Conservation (phyloP, 1,284 basidiomycete genomes). For the Sporisorium iseilematis-ciliati region DNA sequence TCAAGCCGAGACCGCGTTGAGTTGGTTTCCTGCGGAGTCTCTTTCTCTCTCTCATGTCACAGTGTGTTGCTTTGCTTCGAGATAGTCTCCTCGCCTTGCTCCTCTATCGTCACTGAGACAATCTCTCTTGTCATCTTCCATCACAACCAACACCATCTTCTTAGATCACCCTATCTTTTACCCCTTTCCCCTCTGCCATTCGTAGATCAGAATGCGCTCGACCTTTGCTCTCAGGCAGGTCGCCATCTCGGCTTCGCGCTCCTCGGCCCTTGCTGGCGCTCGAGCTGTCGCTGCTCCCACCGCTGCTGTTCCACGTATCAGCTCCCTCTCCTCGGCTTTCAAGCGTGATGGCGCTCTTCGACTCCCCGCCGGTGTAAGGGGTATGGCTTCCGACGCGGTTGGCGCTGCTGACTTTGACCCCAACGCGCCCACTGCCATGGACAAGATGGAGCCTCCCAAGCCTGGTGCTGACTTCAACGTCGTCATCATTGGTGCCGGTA, state of each 20-base stretch:
- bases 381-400: slow-evolving; percentile 19
- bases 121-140: slow-evolving; percentile 1
- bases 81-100: too few species aligned
- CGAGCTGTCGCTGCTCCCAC: slow-evolving; percentile 19
- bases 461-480: slow-evolving; percentile 69
- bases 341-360: slow-evolving; percentile 20
- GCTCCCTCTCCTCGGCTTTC: slow-evolving; percentile 17
- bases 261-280: slow-evolving; percentile 24
- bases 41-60: not conserved
- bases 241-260: slow-evolving; percentile 42
- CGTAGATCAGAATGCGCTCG: slow-evolving; percentile 39
- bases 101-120: too few species aligned
- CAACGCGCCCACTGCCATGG: slow-evolving; percentile 63
- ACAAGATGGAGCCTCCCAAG: slow-evolving; percentile 67
- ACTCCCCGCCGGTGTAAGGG: slow-evolving; percentile 24
- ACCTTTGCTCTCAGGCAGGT: slow-evolving; percentile 45
- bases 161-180: not conserved
- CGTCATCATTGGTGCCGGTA: slow-evolving; percentile 67
- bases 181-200: not conserved
- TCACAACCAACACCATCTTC: slow-evolving; percentile 6
- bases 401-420: slow-evolving; percentile 61
- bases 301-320: slow-evolving; percentile 19
- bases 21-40: not conserved
- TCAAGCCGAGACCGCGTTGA: too few species aligned
- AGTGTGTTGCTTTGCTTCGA: too few species aligned